Conservation (phyloP, 306 rosid species). For the Cyamopsis tetragonoloba region DNA sequence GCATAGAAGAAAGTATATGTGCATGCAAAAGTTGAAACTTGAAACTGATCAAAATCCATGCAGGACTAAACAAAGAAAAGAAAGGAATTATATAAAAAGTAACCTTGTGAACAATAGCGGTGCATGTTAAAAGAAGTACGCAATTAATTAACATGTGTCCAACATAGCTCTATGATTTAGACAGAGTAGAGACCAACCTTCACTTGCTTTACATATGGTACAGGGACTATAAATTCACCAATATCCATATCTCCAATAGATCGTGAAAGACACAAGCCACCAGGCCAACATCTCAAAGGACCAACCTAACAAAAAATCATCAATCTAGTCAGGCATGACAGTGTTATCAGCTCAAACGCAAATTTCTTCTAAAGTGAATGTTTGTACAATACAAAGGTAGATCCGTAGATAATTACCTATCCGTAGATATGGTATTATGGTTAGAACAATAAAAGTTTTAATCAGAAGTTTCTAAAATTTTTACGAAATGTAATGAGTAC, state of each 20-base stretch:
- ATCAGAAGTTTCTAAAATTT: neutral
- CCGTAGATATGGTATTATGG: no score
- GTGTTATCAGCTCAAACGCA: neutral
- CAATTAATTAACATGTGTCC: slow-evolving; percentile 1
- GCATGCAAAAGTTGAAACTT: neutral
- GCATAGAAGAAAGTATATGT: slow-evolving; percentile 4
- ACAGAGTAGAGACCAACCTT: slow-evolving; percentile 69
- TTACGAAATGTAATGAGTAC: slow-evolving; percentile 5
- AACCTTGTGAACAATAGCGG: neutral
- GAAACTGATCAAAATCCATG: neutral
- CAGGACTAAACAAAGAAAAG: neutral
- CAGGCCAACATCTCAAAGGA: slow-evolving; percentile 99
- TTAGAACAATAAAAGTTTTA: neutral
- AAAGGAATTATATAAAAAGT: slow-evolving; percentile 19
- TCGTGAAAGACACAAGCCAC: slow-evolving; percentile 97
- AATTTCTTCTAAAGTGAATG: slow-evolving; percentile 1
- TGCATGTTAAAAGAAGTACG: slow-evolving; percentile 23
- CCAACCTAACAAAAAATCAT: slow-evolving; percentile 60
- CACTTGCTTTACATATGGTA: slow-evolving; percentile 95
- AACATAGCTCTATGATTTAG: slow-evolving; percentile 4
- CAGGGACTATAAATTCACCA: slow-evolving; percentile 95
- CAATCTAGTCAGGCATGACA: slow-evolving; percentile 15
- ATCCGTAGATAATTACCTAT: neutral
- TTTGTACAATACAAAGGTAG: neutral
- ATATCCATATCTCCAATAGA: slow-evolving; percentile 96